phyloP scores from a whole-genome alignment of 108 stramenopile species.

The Skeletonema marinoi region DNA sequence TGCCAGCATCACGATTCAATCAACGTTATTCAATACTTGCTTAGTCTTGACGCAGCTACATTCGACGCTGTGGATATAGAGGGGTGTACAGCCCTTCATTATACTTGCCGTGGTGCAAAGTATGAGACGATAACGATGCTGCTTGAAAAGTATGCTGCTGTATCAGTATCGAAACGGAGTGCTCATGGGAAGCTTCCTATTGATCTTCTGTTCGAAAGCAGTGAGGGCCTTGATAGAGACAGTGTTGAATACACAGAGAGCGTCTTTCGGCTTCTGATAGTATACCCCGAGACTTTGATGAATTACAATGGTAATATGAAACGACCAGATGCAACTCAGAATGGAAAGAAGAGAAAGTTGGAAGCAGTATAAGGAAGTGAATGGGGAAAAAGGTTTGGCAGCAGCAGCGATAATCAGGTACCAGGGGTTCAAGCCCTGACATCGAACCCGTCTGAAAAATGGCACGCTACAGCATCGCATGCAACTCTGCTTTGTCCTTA shows the following conservation, averaged over 20 bases:
- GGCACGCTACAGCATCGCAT: too few species aligned
- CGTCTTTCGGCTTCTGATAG: neutral
- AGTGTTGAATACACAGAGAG: neutral
- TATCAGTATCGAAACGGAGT: neutral
- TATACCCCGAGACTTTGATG: neutral
- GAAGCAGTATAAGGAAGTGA: too few species aligned
- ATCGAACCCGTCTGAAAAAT: too few species aligned
- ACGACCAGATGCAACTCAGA: too few species aligned
- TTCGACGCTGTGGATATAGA: neutral
- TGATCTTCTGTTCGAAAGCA: neutral
- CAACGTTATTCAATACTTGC: neutral
- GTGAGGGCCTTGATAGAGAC: neutral
- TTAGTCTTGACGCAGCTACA: neutral
- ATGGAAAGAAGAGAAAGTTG: too few species aligned
- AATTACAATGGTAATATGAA: neutral
- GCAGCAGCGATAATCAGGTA: too few species aligned
- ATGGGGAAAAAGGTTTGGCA: too few species aligned
- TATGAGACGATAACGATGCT: neutral
- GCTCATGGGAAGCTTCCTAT: neutral
- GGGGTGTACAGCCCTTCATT: neutral
- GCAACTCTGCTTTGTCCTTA: too few species aligned
- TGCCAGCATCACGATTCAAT: neutral
- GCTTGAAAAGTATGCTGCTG: neutral
- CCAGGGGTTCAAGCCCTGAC: too few species aligned
- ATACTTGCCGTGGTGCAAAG: neutral